Conservation (phyloP, 1,139 yeast genomes). For the Kurtzmaniella quercitrusa region DNA sequence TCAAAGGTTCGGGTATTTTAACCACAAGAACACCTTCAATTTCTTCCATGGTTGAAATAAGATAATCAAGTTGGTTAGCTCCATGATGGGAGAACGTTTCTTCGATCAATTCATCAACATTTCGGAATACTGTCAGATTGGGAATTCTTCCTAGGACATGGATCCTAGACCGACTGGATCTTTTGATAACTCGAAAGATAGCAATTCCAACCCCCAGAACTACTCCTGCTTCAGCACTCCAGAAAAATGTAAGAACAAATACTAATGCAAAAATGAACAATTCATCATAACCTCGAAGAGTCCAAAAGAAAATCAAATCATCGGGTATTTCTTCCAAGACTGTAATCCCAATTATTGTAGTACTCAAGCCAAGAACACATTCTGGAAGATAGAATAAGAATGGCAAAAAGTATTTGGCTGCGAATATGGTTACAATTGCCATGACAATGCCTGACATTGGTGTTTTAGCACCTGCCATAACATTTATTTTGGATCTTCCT, state of each 20-base stretch:
- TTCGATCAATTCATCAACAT: slow-evolving; percentile 34
- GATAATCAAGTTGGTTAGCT: slow-evolving; percentile 14
- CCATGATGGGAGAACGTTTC: slow-evolving; percentile 20
- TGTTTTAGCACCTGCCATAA: slow-evolving; percentile 30
- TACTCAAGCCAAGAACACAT: slow-evolving; percentile 31
- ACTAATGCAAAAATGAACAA: slow-evolving; percentile 21
- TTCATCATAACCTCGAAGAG: slow-evolving; percentile 29
- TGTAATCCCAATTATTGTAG: slow-evolving; percentile 34
- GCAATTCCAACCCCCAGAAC: slow-evolving; percentile 26
- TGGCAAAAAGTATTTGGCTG: slow-evolving; percentile 23
- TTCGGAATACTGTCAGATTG: slow-evolving; percentile 26
- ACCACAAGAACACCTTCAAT: slow-evolving; percentile 30
- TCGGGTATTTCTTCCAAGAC: slow-evolving; percentile 31
- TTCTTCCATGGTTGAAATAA: slow-evolving; percentile 26
- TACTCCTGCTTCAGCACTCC: slow-evolving; percentile 34
- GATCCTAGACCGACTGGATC: slow-evolving; percentile 27
- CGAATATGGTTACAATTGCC: slow-evolving; percentile 21
- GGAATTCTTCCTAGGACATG: slow-evolving; percentile 33
- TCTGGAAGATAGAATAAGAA: slow-evolving; percentile 26
- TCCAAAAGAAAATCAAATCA: slow-evolving; percentile 27
- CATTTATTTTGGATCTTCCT: slow-evolving; percentile 34
- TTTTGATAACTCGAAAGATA: slow-evolving; percentile 23
- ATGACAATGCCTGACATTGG: slow-evolving; percentile 30
- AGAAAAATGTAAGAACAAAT: slow-evolving; percentile 23
- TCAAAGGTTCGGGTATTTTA: slow-evolving; percentile 28